Percentiles rank a stretch among this genome's conserved stretches.
Evolutionary conservation across 352 stramenopile species (phyloP).

Genomic region (Phytopythium sindhum): DNA sequence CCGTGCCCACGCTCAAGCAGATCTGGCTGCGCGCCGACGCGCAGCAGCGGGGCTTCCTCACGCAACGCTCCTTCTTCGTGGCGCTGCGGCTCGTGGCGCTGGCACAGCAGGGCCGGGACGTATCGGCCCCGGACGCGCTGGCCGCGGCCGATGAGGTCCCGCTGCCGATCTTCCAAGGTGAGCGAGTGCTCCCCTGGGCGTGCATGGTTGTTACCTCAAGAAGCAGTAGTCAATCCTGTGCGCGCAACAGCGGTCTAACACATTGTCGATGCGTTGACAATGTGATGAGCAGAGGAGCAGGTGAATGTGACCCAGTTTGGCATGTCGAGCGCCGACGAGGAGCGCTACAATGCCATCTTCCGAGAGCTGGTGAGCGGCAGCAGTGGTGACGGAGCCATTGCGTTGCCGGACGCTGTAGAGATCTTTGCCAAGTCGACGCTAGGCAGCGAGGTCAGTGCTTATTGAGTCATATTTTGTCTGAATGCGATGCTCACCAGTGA

Average conservation of each 20-base stretch:
- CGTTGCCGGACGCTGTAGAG: slow-evolving; percentile 12
- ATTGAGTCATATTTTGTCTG: background rate
- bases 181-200: background rate
- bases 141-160: background rate
- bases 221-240: background rate
- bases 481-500: background rate
- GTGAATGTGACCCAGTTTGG: slow-evolving; percentile 13
- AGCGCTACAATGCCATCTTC: slow-evolving; percentile 22
- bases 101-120: slow-evolving; percentile 24
- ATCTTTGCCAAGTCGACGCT: slow-evolving; percentile 22
- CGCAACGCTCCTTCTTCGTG: slow-evolving; percentile 12
- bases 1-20: slow-evolving; percentile 26
- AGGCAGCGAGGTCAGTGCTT: slow-evolving; percentile 4
- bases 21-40: slow-evolving; percentile 28
- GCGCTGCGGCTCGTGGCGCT: slow-evolving; percentile 27
- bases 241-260: background rate
- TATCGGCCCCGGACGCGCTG: slow-evolving; percentile 7
- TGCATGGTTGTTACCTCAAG: background rate
- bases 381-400: slow-evolving; percentile 8
- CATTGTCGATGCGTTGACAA: background rate
- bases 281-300: slow-evolving; percentile 10
- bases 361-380: slow-evolving; percentile 9
- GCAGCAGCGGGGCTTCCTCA: slow-evolving; percentile 14
- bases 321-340: slow-evolving; percentile 18
- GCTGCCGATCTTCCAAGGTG: slow-evolving; percentile 16